These are phyloP conservation scores for Dendrothele bispora DNA, from an alignment of 768 basidiomycete genomes.

Conservation along the genomic window DNA sequence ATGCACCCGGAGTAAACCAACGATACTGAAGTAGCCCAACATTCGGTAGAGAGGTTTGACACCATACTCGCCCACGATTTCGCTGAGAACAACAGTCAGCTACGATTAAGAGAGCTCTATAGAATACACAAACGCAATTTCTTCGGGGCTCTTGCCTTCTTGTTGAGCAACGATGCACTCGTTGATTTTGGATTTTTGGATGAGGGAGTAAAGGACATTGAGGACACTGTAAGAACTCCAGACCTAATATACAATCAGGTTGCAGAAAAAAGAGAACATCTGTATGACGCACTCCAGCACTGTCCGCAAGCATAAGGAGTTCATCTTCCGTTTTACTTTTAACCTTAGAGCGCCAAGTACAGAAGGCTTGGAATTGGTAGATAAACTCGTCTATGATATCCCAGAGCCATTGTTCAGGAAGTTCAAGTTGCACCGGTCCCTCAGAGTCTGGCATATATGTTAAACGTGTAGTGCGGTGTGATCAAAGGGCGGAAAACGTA, in stretches of 20 bases:
- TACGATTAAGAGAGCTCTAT: background rate
- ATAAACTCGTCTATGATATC: slow-evolving; percentile 97
- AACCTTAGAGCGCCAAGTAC: slow-evolving; percentile 84
- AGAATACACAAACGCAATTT: slow-evolving; percentile 68
- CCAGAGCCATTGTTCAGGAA: slow-evolving; percentile 98
- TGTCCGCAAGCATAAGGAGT: slow-evolving; percentile 75
- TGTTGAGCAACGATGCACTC: slow-evolving; percentile 87
- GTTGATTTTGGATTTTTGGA: slow-evolving; percentile 95
- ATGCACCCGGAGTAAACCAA: slow-evolving; percentile 94
- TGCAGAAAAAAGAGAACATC: slow-evolving; percentile 3
- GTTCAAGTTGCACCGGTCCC: slow-evolving; percentile 87
- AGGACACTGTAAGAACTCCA: slow-evolving; percentile 99
- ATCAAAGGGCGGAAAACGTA: slow-evolving; percentile 34
- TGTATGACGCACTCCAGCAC: slow-evolving; percentile 49
- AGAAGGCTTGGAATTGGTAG: slow-evolving; percentile 97
- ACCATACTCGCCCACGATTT: slow-evolving; percentile 91
- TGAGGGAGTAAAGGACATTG: slow-evolving; percentile 97
- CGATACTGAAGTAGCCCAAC: slow-evolving; percentile 95
- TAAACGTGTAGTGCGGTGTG: background rate
- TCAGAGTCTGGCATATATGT: slow-evolving; percentile 71
- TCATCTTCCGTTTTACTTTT: slow-evolving; percentile 91
- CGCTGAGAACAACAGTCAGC: slow-evolving; percentile 39
- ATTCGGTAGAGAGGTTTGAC: slow-evolving; percentile 87
- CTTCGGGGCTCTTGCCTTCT: slow-evolving; percentile 76
- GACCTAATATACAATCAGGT: slow-evolving; percentile 46